phyloP scores from a whole-genome alignment of 192 early-diverging fungal genomes.

The Chytriomyces sp. region DNA sequence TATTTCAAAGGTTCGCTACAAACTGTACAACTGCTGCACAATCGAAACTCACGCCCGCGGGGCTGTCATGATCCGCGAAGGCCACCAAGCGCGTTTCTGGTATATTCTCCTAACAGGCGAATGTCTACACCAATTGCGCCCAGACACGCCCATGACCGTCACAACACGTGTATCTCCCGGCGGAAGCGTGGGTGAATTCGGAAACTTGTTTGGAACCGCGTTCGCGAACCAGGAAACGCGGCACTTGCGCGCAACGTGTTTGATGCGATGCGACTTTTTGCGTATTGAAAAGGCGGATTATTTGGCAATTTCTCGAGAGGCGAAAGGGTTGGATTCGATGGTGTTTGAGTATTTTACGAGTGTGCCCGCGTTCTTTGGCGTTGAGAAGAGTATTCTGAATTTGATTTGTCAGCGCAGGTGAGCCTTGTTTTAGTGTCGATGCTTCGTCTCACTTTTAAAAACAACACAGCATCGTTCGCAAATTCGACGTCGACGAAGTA shows the following conservation, averaged over 20 bases:
- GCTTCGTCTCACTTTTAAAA: background rate
- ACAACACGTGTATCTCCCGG: slow-evolving; percentile 21
- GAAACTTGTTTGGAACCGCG: background rate
- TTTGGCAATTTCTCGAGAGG: slow-evolving; percentile 31
- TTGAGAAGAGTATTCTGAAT: slow-evolving; percentile 14
- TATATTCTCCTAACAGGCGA: slow-evolving; percentile 36
- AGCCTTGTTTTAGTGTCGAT: background rate
- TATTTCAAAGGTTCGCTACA: slow-evolving; percentile 32
- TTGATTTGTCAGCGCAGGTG: slow-evolving; percentile 30
- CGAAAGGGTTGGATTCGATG: slow-evolving; percentile 24
- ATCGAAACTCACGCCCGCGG: slow-evolving; percentile 33
- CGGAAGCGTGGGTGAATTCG: slow-evolving; percentile 32
- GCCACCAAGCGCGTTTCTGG: slow-evolving; percentile 27
- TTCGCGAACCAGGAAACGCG: background rate
- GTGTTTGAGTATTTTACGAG: slow-evolving; percentile 34
- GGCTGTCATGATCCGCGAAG: slow-evolving; percentile 34
- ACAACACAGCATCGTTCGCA: slow-evolving; percentile 27
- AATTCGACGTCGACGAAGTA: slow-evolving; percentile 27
- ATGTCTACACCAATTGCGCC: slow-evolving; percentile 29
- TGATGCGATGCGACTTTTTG: slow-evolving; percentile 31
- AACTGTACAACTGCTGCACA: slow-evolving; percentile 38
- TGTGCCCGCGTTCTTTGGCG: slow-evolving; percentile 35
- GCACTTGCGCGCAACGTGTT: slow-evolving; percentile 29
- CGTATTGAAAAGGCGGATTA: slow-evolving; percentile 34
- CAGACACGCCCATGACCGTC: slow-evolving; percentile 32